Evolutionary conservation across 805 yeast genomes (phyloP).

Genomic region (Saccharomycopsis amapae): DNA sequence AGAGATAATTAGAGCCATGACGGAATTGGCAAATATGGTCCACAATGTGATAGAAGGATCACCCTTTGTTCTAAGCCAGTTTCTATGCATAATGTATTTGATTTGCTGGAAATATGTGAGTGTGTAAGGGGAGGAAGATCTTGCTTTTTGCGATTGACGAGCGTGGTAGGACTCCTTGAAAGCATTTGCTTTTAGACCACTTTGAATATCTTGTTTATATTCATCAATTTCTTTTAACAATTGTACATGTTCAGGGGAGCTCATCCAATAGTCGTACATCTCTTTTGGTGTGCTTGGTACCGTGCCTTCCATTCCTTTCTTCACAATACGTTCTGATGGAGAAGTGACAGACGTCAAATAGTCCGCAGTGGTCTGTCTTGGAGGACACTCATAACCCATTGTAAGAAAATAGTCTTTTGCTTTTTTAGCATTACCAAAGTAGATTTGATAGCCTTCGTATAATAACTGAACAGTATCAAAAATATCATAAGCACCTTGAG

Average conservation of each 20-base stretch:
- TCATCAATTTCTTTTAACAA: conserved; percentile 39
- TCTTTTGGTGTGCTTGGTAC: conserved; percentile 50
- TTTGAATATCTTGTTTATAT: not conserved
- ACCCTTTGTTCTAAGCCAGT: conserved; percentile 42
- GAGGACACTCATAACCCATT: conserved; percentile 52
- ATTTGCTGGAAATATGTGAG: conserved; percentile 48
- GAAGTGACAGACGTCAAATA: conserved; percentile 49
- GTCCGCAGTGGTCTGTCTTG: conserved; percentile 54
- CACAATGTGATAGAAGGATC: conserved; percentile 42
- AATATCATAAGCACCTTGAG: conserved; percentile 47
- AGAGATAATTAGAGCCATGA: conserved; percentile 49
- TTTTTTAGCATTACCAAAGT: conserved; percentile 38
- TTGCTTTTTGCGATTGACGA: conserved; percentile 41
- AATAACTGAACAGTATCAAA: conserved; percentile 48
- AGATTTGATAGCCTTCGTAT: conserved; percentile 52
- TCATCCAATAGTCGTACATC: conserved; percentile 44
- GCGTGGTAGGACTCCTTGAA: conserved; percentile 40
- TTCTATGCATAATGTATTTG: conserved; percentile 38
- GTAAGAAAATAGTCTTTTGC: conserved; percentile 44
- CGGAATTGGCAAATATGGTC: conserved; percentile 37
- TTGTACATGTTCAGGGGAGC: conserved; percentile 35
- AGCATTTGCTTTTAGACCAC: conserved; percentile 23
- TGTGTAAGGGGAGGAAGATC: conserved; percentile 45
- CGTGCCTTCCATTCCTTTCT: conserved; percentile 36
- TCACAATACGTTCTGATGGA: conserved; percentile 42